phyloP scores from a whole-genome alignment of 192 early-diverging fungal species.

The Hyaloraphidium curvatum region DNA sequence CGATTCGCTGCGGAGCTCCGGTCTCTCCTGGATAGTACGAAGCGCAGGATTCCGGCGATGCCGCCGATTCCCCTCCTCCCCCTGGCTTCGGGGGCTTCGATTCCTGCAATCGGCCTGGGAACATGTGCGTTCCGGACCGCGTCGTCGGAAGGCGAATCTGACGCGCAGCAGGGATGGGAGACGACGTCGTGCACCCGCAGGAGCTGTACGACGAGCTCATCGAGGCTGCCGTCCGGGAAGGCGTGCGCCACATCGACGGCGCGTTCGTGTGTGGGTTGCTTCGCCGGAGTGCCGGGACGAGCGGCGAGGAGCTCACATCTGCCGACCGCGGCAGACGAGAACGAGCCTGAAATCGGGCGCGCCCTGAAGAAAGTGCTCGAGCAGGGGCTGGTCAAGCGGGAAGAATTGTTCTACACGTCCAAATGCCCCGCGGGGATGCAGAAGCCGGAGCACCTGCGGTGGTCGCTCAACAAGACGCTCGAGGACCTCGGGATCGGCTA shows the following conservation, averaged over 20 bases:
- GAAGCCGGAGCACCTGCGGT: slow-evolving; percentile 34
- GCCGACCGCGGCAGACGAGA: slow-evolving; percentile 41
- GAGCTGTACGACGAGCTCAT: slow-evolving; percentile 37
- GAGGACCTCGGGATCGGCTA: slow-evolving; percentile 49
- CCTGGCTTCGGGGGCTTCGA: neutral
- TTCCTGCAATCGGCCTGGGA: neutral
- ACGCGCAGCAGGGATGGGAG: slow-evolving; percentile 29
- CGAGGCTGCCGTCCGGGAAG: slow-evolving; percentile 35
- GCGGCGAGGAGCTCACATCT: no score
- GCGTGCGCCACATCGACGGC: slow-evolving; percentile 58
- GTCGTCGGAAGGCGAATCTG: slow-evolving; percentile 1
- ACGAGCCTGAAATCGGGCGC: slow-evolving; percentile 60
- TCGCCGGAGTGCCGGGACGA: no score
- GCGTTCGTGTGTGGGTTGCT: slow-evolving; percentile 13
- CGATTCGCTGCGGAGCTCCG: no score
- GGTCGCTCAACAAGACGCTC: slow-evolving; percentile 41
- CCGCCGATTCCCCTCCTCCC: neutral
- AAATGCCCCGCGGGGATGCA: slow-evolving; percentile 36
- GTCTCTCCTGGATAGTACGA: no score
- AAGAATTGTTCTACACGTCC: slow-evolving; percentile 60
- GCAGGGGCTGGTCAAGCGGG: slow-evolving; percentile 22
- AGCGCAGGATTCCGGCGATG: no score
- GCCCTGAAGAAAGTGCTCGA: slow-evolving; percentile 32
- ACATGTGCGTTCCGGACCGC: neutral
- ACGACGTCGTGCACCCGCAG: slow-evolving; percentile 9